Conservation (phyloP, 1,284 basidiomycete species). For the Takashimella tepidaria region DNA sequence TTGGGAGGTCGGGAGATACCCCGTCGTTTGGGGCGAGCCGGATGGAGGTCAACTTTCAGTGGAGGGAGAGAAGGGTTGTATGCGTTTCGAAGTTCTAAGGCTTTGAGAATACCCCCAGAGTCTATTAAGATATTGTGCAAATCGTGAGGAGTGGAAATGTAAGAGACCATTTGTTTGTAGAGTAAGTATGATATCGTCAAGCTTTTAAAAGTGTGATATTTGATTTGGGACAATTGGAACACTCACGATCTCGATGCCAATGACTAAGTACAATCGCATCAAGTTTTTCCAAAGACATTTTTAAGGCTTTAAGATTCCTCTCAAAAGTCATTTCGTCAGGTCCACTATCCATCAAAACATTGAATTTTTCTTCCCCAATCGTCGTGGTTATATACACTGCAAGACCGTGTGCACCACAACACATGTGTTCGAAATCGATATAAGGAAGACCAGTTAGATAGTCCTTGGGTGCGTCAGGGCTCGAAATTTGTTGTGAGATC, state of each 20-base stretch:
- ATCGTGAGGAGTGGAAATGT: not conserved
- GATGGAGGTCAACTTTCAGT: constrained; percentile 66
- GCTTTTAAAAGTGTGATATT: no score
- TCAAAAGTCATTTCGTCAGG: constrained; percentile 67
- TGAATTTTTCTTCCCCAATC: constrained; percentile 51
- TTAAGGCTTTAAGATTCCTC: constrained; percentile 62
- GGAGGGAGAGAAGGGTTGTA: constrained; percentile 20
- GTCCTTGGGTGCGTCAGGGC: constrained; percentile 52
- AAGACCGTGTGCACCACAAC: constrained; percentile 78
- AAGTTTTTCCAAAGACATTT: constrained; percentile 55
- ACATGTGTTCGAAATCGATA: constrained; percentile 66
- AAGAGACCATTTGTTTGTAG: no score
- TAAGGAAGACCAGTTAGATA: constrained; percentile 59
- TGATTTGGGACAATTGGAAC: no score
- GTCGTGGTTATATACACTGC: constrained; percentile 58
- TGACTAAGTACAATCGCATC: constrained; percentile 67
- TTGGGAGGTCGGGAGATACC: constrained; percentile 62
- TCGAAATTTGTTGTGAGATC: constrained; percentile 56
- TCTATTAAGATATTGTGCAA: constrained; percentile 34
- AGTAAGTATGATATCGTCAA: no score
- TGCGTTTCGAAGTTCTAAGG: constrained; percentile 51
- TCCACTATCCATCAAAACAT: constrained; percentile 71
- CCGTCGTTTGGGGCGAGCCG: constrained; percentile 63
- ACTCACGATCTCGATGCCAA: constrained; percentile 67
- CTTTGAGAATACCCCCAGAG: constrained; percentile 57